Conservation (phyloP, 2,329 filamentous ascomycete genomes). For the Xenoacremonium recifei region DNA sequence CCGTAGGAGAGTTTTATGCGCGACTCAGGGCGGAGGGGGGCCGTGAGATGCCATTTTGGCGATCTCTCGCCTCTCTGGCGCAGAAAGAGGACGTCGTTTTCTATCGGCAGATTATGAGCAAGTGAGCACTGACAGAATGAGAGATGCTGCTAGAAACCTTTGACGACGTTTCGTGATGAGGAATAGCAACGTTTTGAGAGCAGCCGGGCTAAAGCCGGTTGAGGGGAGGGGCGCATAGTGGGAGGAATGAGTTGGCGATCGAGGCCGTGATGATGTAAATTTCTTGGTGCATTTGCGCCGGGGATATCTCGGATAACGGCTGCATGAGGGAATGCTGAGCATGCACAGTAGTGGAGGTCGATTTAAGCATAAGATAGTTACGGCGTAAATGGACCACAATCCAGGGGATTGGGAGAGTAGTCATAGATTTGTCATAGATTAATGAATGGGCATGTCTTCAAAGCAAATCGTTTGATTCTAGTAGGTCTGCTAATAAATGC, state of each 20-base stretch:
- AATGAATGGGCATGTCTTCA: no score
- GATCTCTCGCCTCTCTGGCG: slow-evolving; percentile 35
- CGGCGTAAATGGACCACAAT: no score
- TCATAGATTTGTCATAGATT: no score
- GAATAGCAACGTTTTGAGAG: slow-evolving; percentile 20
- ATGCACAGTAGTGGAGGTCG: no score
- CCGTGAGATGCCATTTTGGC: slow-evolving; percentile 38
- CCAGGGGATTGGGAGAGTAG: no score
- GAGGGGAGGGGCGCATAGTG: slow-evolving; percentile 15
- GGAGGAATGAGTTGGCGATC: slow-evolving; percentile 1
- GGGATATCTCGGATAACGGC: slow-evolving; percentile 23
- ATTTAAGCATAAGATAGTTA: no score
- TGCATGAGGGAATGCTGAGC: no score
- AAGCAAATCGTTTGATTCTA: no score
- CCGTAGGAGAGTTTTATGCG: slow-evolving; percentile 41
- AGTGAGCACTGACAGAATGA: slow-evolving; percentile 12
- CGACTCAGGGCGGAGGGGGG: slow-evolving; percentile 30
- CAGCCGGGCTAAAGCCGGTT: slow-evolving; percentile 3
- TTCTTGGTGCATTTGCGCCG: slow-evolving; percentile 18
- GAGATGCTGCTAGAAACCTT: slow-evolving; percentile 17
- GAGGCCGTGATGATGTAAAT: slow-evolving; percentile 15
- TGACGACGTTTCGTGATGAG: slow-evolving; percentile 24
- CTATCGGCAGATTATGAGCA: slow-evolving; percentile 23
- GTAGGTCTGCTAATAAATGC: no score
- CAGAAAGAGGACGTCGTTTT: slow-evolving; percentile 40